These are phyloP conservation scores for Trypethelium eluteriae DNA, from an alignment of 495 filamentous ascomycete genomes.

Conservation along the genomic window DNA sequence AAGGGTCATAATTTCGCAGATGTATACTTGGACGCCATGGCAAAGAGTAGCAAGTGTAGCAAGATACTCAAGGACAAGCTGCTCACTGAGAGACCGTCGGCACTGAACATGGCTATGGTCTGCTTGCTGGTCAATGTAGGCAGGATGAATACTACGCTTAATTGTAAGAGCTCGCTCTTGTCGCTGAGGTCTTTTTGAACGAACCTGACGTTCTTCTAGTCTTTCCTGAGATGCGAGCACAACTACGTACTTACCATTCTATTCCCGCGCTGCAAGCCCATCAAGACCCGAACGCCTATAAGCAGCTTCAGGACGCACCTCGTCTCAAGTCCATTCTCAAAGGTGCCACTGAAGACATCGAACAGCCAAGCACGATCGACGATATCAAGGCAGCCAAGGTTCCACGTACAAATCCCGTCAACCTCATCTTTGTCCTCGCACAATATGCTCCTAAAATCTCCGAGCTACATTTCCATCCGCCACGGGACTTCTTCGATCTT, in stretches of 20 bases:
- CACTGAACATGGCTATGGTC: slow-evolving; percentile 98
- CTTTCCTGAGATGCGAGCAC: slow-evolving; percentile 98
- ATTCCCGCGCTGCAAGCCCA: slow-evolving; percentile 93
- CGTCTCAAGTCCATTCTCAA: slow-evolving; percentile 95
- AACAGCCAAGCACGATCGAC: slow-evolving; percentile 77
- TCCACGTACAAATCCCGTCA: slow-evolving; percentile 93
- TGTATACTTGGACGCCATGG: slow-evolving; percentile 97
- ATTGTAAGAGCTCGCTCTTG: slow-evolving; percentile 55
- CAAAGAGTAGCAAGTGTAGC: slow-evolving; percentile 95
- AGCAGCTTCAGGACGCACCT: slow-evolving; percentile 94
- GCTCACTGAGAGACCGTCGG: slow-evolving; percentile 80
- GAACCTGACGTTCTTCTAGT: slow-evolving; percentile 46
- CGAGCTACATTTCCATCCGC: slow-evolving; percentile 80
- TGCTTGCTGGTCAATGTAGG: slow-evolving; percentile 95
- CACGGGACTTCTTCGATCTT: slow-evolving; percentile 88
- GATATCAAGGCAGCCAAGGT: slow-evolving; percentile 60
- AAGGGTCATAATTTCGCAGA: slow-evolving; percentile 82
- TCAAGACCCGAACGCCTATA: slow-evolving; percentile 92
- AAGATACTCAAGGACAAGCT: slow-evolving; percentile 97
- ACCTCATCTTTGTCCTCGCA: slow-evolving; percentile 90
- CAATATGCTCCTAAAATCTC: slow-evolving; percentile 86
- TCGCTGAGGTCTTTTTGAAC: background rate
- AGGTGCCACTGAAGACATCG: slow-evolving; percentile 87
- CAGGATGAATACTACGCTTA: slow-evolving; percentile 96
- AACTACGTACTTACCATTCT: slow-evolving; percentile 94